phyloP scores from a whole-genome alignment of 768 basidiomycete species.

The Galerina marginata region DNA sequence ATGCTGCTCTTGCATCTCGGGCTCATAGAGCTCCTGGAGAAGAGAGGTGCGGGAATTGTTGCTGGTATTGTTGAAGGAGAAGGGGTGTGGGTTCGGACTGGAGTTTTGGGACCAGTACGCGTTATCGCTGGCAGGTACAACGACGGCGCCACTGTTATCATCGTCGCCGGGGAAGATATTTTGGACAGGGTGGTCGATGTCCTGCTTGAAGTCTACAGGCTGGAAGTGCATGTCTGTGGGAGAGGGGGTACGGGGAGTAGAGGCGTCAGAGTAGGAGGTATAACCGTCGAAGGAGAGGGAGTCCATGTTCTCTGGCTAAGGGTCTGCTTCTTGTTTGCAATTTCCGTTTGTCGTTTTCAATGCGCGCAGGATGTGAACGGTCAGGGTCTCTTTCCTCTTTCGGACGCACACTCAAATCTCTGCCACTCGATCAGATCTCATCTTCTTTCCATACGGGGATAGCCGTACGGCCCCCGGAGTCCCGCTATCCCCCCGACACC shows the following conservation, averaged over 20 bases:
- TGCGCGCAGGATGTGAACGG: constrained; percentile 16
- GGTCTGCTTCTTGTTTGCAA: constrained; percentile 20
- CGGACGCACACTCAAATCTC: constrained; percentile 15
- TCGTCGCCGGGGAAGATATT: constrained; percentile 55
- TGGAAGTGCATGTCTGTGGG: constrained; percentile 46
- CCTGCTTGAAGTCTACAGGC: constrained; percentile 30
- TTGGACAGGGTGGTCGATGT: constrained; percentile 51
- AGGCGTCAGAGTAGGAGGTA: constrained; percentile 70
- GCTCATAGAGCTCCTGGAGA: constrained; percentile 75
- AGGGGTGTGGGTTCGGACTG: constrained; percentile 33
- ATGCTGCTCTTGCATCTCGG: constrained; percentile 50
- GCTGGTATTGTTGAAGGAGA: constrained; percentile 35
- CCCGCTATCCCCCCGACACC: constrained; percentile 29
- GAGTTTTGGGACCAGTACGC: constrained; percentile 38
- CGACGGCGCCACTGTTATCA: constrained; percentile 49
- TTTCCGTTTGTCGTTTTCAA: constrained; percentile 20
- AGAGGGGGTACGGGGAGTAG: constrained; percentile 76
- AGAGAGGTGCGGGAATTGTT: constrained; percentile 54
- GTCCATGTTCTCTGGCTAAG: constrained; percentile 40
- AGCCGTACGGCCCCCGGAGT: constrained; percentile 29
- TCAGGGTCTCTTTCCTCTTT: constrained; percentile 7
- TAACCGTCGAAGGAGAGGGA: constrained; percentile 62
- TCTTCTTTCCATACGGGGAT: constrained; percentile 28
- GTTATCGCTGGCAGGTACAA: constrained; percentile 38
- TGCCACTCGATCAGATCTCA: constrained; percentile 14